These are phyloP conservation scores for Areca catechu DNA, from an alignment of 176 grass and related monocot species.

Conservation along the genomic window DNA sequence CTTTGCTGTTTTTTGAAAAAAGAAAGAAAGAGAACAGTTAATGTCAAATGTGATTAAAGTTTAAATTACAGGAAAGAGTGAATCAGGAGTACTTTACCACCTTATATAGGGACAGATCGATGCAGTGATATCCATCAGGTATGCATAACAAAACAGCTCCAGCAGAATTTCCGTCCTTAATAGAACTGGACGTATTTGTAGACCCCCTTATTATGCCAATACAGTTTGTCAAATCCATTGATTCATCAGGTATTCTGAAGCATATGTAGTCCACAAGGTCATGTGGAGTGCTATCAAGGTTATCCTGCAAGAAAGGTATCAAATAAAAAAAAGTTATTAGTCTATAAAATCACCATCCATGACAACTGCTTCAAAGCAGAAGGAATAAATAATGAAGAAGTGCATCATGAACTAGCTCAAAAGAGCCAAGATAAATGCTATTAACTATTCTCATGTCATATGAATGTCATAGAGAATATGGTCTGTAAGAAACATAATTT, in stretches of 20 bases:
- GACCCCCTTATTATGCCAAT: constrained; percentile 68
- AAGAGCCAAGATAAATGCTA: no score
- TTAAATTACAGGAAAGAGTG: constrained; percentile 8
- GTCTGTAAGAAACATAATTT: no score
- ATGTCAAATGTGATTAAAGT: background rate
- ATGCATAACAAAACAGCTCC: constrained; percentile 66
- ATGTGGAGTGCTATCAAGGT: constrained; percentile 26
- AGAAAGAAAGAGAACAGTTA: constrained; percentile 1
- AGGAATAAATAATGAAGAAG: no score
- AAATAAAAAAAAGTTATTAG: background rate
- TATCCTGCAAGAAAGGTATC: constrained; percentile 35
- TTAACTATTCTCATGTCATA: no score
- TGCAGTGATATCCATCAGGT: constrained; percentile 68
- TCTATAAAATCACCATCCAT: no score
- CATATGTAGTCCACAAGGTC: constrained; percentile 51
- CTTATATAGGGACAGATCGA: constrained; percentile 90
- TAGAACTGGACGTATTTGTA: constrained; percentile 25
- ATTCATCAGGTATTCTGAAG: constrained; percentile 81
- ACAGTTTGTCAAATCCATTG: constrained; percentile 63
- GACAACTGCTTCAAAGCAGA: no score
- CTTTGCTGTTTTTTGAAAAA: constrained; percentile 57
- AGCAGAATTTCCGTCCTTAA: constrained; percentile 14
- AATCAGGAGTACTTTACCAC: constrained; percentile 27
- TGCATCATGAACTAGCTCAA: no score
- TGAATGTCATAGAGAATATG: no score